phyloP scores from a whole-genome alignment of 2,329 filamentous ascomycete genomes.

The Fusarium sp. region DNA sequence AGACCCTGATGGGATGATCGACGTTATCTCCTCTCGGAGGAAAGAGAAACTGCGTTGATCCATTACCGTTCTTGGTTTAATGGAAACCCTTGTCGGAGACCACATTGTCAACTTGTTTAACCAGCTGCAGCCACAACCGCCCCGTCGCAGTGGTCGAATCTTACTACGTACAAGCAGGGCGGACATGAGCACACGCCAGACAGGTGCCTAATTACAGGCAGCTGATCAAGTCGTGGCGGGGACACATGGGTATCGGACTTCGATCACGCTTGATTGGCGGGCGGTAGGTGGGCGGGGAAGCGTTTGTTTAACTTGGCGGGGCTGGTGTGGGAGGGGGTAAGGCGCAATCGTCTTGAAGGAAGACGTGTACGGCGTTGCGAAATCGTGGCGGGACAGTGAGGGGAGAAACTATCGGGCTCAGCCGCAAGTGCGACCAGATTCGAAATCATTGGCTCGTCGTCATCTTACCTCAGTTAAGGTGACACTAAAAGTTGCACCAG shows the following conservation, averaged over 20 bases:
- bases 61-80: neutral
- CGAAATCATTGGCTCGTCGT: neutral
- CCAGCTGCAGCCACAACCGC: neutral
- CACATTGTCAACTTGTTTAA: fast-evolving
- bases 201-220: neutral
- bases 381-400: neutral
- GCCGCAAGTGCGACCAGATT: neutral
- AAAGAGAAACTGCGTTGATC: neutral
- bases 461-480: neutral
- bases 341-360: neutral
- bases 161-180: neutral
- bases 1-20: too few relatives aligned
- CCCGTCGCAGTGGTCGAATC: neutral
- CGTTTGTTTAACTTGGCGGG: neutral
- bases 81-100: neutral
- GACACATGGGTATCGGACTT: neutral
- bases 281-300: neutral
- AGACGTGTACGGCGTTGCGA: neutral
- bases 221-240: neutral
- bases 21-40: neutral
- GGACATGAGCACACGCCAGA: neutral
- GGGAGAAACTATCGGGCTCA: neutral
- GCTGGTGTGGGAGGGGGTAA: neutral
- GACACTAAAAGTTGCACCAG: neutral
- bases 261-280: too few relatives aligned